Percentiles rank a stretch among this genome's conserved stretches.
These are phyloP conservation scores for Pholiota conissans DNA, from an alignment of 768 basidiomycete species.

Conservation along the genomic window DNA sequence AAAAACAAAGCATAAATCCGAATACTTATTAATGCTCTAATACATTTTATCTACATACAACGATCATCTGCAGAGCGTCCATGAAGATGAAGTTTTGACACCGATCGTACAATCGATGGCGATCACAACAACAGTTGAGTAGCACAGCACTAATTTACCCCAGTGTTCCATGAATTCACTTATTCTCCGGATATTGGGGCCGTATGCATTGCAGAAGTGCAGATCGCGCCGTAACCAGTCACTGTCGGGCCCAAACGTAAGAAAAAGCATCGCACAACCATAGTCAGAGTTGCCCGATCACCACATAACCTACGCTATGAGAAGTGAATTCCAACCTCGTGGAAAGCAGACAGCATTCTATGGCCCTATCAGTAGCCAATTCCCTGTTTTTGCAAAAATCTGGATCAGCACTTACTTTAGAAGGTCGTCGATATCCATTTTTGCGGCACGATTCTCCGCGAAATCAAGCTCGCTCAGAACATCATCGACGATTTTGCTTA, in stretches of 20 bases:
- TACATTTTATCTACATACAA: conserved; percentile 2
- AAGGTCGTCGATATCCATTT: conserved; percentile 92
- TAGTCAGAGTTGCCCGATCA: neutral
- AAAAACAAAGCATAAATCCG: neutral
- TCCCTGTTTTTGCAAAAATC: neutral
- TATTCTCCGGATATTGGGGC: neutral
- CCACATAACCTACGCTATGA: neutral
- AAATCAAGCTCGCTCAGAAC: conserved; percentile 72
- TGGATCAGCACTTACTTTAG: conserved; percentile 62
- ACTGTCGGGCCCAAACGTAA: neutral
- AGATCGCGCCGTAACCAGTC: too few relatives aligned
- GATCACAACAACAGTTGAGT: neutral
- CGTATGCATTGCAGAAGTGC: too few relatives aligned
- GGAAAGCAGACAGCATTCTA: conserved; percentile 9
- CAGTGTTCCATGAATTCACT: neutral
- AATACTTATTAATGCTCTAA: conserved; percentile 4
- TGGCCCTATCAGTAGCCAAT: neutral
- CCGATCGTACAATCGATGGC: neutral
- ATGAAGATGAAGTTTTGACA: neutral
- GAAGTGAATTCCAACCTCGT: conserved; percentile 11
- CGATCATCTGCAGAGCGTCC: neutral
- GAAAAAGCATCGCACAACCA: neutral
- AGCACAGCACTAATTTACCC: neutral
- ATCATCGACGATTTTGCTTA: conserved; percentile 70
- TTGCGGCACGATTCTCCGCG: conserved; percentile 79